Base-by-base conservation (phyloP, 805 yeast species). In the Blastobotrys muscicola region DNA sequence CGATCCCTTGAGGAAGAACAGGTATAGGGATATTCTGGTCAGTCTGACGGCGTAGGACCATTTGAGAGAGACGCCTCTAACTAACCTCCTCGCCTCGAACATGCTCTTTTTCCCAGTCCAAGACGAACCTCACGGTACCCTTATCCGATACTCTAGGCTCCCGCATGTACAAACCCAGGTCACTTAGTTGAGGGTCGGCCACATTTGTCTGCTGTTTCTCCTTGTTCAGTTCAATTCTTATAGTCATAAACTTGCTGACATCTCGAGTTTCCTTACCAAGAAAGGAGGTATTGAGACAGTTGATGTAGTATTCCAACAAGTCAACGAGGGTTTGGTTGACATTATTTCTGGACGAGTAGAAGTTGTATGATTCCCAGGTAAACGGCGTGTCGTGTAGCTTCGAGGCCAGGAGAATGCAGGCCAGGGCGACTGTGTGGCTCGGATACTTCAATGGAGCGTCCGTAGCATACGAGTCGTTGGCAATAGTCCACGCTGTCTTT, bases 361-460 rank as follows among this genome's bases (percentile, higher is more conserved):
- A 45, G 16, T 37, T 40, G 9, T 50, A 53, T 26, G 61, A 54
- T 36, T 64, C 64, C 51, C 20, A 63, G 58, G 40, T 61, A 62
- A 4, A 58, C 52, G 6, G 42, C 2, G 45, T 34, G 26, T 60
- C 56, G 38, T 69, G 60, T 35, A 80, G 52, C 52, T 75, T 76
- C 35, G 70, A 66, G 1, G 90, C 75, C 26, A 85, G 66, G 36
- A 75, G 75, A 36, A 86, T 61, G 26, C 76, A 71, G 2, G 85
- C 82, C 42, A 85, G 56, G 0, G 95, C 86, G 29, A 82, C 75
- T 23, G 80, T 71, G 58, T 85, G 90, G 3, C 85, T 79, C 1
- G 95, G 92, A 7, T 76, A 71, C 53, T 76, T 79, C 31, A 87
- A 61, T 8, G 78, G 70, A 12, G 82, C 68, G 32, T 83, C 85